Evolutionary conservation across 1,284 basidiomycete species (phyloP), one percentile per base, ranked within the genome.

Genomic region (Tilletia walkeri): DNA sequence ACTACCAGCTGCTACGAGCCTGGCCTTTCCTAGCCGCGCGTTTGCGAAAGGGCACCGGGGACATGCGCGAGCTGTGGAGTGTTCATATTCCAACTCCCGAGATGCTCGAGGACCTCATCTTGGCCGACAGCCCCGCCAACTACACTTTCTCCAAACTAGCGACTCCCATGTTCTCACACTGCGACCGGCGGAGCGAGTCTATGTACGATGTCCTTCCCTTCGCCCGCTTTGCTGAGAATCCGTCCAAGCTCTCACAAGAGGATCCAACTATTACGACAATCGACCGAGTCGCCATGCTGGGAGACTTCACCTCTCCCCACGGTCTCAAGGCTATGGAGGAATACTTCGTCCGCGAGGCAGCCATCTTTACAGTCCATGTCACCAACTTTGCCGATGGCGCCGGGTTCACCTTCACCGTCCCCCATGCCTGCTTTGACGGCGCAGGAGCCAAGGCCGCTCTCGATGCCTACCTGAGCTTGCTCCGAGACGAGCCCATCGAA

Each of bases 301-400:
- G n/a, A 34, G 36, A 63, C 59, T 63, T 63, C 34, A 63, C 59
- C 16, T 63, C 59, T n/a, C 36, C 59, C 16, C 3, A 63, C 36
- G 30, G 34, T 18, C 12, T 63, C 34, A 34, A 63, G 36, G 12
- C 59, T 36, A 38, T 10, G 4, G 59, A 63, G 3, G 36, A 63
- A 6, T 63, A 63, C 59, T 63, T 63, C 34, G 18, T n/a, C 12
- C 30, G 34, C 34, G 59, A 63, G 3, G 59, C 59, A 18, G 38
- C 36, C 34, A 10, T 63, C 16, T 63, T 63, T 20, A 38, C 59
- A 6, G 59, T 20, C 12, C 59, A 63, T 39, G 59, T 63, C 30
- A 38, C 36, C 59, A 63, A 63, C 59, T 63, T 63, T 41, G 38
- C 36, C 36, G 59, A 63, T n/a, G 59, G 59, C 30, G 59, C 59